Evolutionary conservation across 2,329 filamentous ascomycete genomes (phyloP).

Genomic region (Pseudodiploospora longispora): DNA sequence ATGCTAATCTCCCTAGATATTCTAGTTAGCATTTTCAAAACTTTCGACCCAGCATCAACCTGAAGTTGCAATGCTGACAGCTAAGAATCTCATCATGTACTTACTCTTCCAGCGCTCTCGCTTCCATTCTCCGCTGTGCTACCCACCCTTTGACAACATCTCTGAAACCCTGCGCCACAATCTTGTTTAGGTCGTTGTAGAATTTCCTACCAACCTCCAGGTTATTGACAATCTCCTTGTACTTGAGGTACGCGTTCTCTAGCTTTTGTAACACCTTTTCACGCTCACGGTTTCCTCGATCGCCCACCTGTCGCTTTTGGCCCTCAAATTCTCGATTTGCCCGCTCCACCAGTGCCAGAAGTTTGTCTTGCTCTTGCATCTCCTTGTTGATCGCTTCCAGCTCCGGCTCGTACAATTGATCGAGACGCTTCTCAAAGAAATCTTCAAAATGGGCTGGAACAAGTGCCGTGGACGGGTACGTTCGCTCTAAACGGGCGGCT

Average conservation of each 20-base stretch:
- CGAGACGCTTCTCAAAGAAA: constrained; percentile 77
- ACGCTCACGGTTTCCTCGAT: constrained; percentile 57
- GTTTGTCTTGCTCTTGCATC: constrained; percentile 63
- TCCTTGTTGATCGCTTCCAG: constrained; percentile 64
- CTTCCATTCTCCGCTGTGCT: constrained; percentile 72
- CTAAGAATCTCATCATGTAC: constrained; percentile 16
- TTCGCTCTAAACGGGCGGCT: constrained; percentile 75
- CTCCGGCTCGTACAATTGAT: constrained; percentile 69
- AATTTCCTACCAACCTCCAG: constrained; percentile 89
- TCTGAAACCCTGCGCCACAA: constrained; percentile 70
- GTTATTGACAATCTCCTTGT: constrained; percentile 91
- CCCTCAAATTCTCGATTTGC: constrained; percentile 72
- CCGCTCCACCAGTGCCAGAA: constrained; percentile 61
- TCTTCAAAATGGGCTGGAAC: constrained; percentile 86
- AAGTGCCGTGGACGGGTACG: constrained; percentile 76
- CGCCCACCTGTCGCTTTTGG: constrained; percentile 59
- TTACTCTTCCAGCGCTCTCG: constrained; percentile 68
- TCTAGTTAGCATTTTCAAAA: constrained; percentile 3
- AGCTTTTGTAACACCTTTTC: constrained; percentile 81
- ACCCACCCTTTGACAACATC: constrained; percentile 73
- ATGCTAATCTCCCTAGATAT: constrained; percentile 40
- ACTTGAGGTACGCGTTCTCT: constrained; percentile 88
- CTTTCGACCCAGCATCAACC: constrained; percentile 3
- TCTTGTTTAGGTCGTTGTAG: constrained; percentile 89
- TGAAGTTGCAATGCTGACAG: not conserved